These are phyloP conservation scores for Acer yangbiense DNA, from an alignment of 345 rosid species.

Conservation along the genomic window DNA sequence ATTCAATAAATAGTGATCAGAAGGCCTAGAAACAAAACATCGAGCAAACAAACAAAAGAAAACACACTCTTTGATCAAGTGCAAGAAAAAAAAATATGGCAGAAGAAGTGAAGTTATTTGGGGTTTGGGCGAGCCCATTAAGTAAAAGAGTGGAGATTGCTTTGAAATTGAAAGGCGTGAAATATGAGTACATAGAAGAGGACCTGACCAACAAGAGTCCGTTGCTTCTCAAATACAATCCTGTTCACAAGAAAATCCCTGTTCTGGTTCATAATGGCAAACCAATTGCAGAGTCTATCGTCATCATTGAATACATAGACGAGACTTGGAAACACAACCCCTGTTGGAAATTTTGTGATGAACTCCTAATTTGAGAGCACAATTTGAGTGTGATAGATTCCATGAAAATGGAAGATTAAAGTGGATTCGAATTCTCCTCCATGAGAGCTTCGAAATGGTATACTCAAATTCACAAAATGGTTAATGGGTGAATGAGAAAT, in stretches of 20 bases:
- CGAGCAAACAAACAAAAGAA: conserved; percentile 16
- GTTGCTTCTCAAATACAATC: conserved; percentile 46
- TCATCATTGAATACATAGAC: conserved; percentile 57
- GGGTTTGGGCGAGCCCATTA: conserved; percentile 47
- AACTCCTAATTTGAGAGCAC: too few relatives aligned
- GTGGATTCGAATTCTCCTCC: too few relatives aligned
- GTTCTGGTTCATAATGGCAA: conserved; percentile 53
- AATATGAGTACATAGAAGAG: conserved; percentile 48
- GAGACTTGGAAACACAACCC: conserved; percentile 49
- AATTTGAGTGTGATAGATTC: too few relatives aligned
- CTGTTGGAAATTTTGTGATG: too few relatives aligned
- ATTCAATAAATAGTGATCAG: conserved; percentile 5
- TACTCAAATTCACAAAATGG: too few relatives aligned
- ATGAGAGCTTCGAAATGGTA: too few relatives aligned
- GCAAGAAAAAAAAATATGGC: neutral
- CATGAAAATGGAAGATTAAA: too few relatives aligned
- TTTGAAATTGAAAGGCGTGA: conserved; percentile 50
- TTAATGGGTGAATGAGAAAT: too few relatives aligned
- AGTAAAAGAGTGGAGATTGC: conserved; percentile 49
- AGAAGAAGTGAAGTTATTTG: conserved; percentile 22
- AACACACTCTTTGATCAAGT: neutral
- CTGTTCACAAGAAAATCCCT: conserved; percentile 54
- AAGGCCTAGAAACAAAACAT: too few relatives aligned
- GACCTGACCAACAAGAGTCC: conserved; percentile 48
- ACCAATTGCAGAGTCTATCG: conserved; percentile 45